Evolutionary conservation across 495 filamentous ascomycete species (phyloP).

Genomic region (Penicillium manginii): DNA sequence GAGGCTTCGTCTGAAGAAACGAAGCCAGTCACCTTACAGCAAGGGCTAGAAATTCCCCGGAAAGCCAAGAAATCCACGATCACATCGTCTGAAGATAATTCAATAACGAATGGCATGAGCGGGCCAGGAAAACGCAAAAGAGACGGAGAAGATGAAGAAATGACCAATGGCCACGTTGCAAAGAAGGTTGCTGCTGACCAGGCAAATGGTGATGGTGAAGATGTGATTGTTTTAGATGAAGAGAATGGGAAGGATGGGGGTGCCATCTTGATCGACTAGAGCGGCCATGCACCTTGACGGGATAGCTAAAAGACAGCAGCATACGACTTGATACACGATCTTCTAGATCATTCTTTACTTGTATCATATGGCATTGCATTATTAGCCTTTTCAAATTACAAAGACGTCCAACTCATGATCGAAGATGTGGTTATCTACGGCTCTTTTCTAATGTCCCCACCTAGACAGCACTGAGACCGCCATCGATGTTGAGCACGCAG

Average conservation of each 20-base stretch:
- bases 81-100: conserved; percentile 17
- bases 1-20: conserved; percentile 40
- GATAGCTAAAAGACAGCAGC: conserved; percentile 2
- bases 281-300: neutral
- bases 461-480: conserved; percentile 72
- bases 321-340: conserved; percentile 7
- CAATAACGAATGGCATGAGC: conserved; percentile 25
- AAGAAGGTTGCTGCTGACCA: conserved; percentile 49
- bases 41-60: conserved; percentile 52
- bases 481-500: conserved; percentile 84
- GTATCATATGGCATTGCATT: conserved; percentile 26
- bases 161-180: conserved; percentile 42
- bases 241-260: conserved; percentile 56
- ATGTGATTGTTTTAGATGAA: conserved; percentile 54
- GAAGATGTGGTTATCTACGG: neutral
- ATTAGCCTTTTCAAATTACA: neutral
- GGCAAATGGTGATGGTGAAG: conserved; percentile 35
- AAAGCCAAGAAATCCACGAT: conserved; percentile 45
- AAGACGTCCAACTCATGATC: neutral
- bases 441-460: conserved; percentile 25
- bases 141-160: conserved; percentile 43
- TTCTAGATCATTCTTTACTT: conserved; percentile 3
- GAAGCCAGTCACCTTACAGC: conserved; percentile 49
- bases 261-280: conserved; percentile 72
- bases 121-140: conserved; percentile 48